A percentile compares a stretch with the other conserved stretches of the same genome.
Evolutionary conservation across 768 basidiomycete genomes (phyloP).

Genomic region (Leccinum ochraceum): DNA sequence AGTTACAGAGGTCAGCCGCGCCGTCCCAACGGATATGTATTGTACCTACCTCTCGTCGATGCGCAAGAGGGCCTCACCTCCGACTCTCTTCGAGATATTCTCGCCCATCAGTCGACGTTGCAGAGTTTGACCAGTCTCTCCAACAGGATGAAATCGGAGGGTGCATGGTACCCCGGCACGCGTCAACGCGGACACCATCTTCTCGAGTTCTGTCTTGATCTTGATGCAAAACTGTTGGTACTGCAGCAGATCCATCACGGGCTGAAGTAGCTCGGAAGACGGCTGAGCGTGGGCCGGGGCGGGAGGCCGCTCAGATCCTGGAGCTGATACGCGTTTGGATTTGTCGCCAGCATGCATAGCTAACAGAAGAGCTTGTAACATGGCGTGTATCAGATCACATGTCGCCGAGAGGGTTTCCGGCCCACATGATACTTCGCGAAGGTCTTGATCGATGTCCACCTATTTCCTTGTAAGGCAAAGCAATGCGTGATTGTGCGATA

Average conservation of each 20-base stretch:
- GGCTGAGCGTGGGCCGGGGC: conserved; percentile 3
- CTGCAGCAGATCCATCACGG: conserved; percentile 77
- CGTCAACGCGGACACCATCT: conserved; percentile 48
- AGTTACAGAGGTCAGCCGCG: neutral
- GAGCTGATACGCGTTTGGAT: conserved; percentile 36
- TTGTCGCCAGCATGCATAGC: conserved; percentile 57
- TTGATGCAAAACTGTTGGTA: conserved; percentile 74
- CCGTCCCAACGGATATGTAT: conserved; percentile 6
- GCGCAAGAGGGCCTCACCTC: conserved; percentile 72
- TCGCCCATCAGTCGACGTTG: conserved; percentile 47
- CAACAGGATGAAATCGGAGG: conserved; percentile 62
- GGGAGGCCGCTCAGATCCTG: conserved; percentile 30
- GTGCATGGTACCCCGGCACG: conserved; percentile 55
- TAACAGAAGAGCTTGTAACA: conserved; percentile 64
- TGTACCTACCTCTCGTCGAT: conserved; percentile 61
- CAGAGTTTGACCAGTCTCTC: conserved; percentile 64
- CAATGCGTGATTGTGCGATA: conserved; percentile 7
- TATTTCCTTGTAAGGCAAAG: conserved; percentile 20
- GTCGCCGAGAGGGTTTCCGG: conserved; percentile 32
- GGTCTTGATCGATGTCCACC: conserved; percentile 35
- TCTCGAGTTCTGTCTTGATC: conserved; percentile 57
- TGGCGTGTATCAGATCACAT: conserved; percentile 70
- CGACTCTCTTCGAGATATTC: conserved; percentile 44
- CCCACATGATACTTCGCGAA: conserved; percentile 11
- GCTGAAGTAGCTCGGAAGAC: conserved; percentile 61